Percentiles rank a stretch among this genome's conserved stretches.
Evolutionary conservation across 768 basidiomycete genomes (phyloP).

Genomic region (Boletus reticuloceps): DNA sequence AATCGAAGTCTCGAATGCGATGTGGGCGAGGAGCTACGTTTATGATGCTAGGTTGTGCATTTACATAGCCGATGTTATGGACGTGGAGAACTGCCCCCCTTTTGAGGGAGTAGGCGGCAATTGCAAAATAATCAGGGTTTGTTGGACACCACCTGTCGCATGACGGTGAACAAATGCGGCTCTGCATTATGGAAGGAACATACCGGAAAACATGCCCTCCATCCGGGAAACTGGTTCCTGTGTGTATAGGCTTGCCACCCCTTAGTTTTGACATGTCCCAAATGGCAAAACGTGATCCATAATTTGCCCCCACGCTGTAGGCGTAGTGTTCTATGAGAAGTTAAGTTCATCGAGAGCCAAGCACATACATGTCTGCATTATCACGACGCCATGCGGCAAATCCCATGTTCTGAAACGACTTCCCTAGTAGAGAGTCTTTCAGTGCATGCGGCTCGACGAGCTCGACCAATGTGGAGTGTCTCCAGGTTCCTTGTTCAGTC

Average conservation of each 20-base stretch:
- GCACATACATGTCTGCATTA: conserved; percentile 67
- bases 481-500: conserved; percentile 51
- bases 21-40: conserved; percentile 59
- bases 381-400: conserved; percentile 71
- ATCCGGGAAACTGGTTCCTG: conserved; percentile 62
- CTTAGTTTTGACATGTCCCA: conserved; percentile 74
- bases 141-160: conserved; percentile 70
- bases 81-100: conserved; percentile 70
- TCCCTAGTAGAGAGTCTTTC: conserved; percentile 48
- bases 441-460: conserved; percentile 69
- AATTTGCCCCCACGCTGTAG: conserved; percentile 69
- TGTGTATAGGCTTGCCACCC: conserved; percentile 70
- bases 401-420: conserved; percentile 47
- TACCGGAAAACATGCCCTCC: conserved; percentile 70
- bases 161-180: not conserved
- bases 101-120: conserved; percentile 56
- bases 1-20: conserved; percentile 73
- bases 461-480: conserved; percentile 65
- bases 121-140: conserved; percentile 74
- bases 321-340: not conserved
- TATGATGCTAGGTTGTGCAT: conserved; percentile 62
- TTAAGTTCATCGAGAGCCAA: not conserved
- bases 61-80: conserved; percentile 61
- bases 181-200: not conserved
- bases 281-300: conserved; percentile 66